Evolutionary conservation across 2,329 filamentous ascomycete species (phyloP), one percentile per base, ranked within the genome.

Genomic region (Trichoderma semiorbis): DNA sequence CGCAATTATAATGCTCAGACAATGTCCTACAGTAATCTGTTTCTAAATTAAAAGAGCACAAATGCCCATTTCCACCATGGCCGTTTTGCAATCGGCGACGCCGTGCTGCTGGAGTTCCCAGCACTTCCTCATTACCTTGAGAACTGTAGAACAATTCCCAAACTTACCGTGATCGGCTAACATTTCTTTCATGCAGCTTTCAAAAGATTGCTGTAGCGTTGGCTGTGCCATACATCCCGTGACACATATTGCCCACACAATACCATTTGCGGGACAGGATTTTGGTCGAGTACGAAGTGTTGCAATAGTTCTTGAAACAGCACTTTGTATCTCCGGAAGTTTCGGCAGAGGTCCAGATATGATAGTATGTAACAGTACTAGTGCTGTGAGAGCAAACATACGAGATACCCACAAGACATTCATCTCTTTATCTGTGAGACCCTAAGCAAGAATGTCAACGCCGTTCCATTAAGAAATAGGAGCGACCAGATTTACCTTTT

Each of bases 391-490:
- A 53, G 47, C 47, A 53, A 53, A 53, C 11, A 53, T 53, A 12
- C 47, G 21, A 24, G 47, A 53, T 53, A 53, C 47, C 47, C 47
- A 53, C 10, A 24, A 24, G 47, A 14, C 11, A 21, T 53, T 53
- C 5, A 53, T 53, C 5, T 53, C 21, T 53, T 21, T 24, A 24
- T 53, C 47, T 24, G 21, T 53, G 21, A 53, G 11, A 24, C 21
- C 21, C 47, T 53, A 24, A 7, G 5, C 2, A 24, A 24, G 4
- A 1, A 21, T 50, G 43, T 50, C n/a, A 50, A 21, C n/a, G 8
- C 3, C 10, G 2, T 21, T 6, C 8, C 18, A 5, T 3, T 0
- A n/a, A 4, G 5, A 21, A 3, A 21, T 12, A 7, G 5, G 47
- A 3, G 47, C n/a, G 47, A 50, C 5, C 2, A 24, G 0, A 24